Conservation (phyloP, 139 green algal genomes). For the Chlamydomonas sp. region DNA sequence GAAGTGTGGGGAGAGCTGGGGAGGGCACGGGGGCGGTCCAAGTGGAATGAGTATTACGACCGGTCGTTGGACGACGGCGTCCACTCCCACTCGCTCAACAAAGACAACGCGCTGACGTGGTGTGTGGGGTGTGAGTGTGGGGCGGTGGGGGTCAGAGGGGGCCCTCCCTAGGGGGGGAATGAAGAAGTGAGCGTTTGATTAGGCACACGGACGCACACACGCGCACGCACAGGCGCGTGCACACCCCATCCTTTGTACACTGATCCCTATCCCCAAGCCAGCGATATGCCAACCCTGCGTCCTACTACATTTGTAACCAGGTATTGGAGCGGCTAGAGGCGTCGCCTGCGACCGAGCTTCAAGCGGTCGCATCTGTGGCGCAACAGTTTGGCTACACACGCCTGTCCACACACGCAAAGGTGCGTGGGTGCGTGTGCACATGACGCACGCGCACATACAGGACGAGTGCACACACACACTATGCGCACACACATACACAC, state of each 20-base stretch:
- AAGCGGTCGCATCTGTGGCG: neutral
- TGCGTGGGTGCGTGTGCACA: too few species aligned
- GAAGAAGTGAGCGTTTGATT: too few species aligned
- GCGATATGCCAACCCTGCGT: neutral
- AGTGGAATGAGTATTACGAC: neutral
- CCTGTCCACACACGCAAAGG: constrained; percentile 7
- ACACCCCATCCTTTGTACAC: neutral
- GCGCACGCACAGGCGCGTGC: neutral
- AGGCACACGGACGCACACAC: too few species aligned
- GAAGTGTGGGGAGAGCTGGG: neutral
- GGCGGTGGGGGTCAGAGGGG: too few species aligned
- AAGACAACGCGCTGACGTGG: neutral
- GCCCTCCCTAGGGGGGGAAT: too few species aligned
- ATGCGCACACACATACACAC: too few species aligned
- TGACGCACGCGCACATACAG: too few species aligned
- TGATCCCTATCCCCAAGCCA: neutral
- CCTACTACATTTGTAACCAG: too few species aligned
- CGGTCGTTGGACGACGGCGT: neutral
- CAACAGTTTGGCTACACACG: constrained; percentile 3
- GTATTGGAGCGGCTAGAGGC: neutral
- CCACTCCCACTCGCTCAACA: neutral
- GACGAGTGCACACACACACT: too few species aligned
- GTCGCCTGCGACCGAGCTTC: neutral
- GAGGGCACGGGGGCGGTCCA: neutral
- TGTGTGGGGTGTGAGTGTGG: too few species aligned